Evolutionary conservation across 2,329 filamentous ascomycete genomes (phyloP).

Genomic region (Penicillium digitatum): DNA sequence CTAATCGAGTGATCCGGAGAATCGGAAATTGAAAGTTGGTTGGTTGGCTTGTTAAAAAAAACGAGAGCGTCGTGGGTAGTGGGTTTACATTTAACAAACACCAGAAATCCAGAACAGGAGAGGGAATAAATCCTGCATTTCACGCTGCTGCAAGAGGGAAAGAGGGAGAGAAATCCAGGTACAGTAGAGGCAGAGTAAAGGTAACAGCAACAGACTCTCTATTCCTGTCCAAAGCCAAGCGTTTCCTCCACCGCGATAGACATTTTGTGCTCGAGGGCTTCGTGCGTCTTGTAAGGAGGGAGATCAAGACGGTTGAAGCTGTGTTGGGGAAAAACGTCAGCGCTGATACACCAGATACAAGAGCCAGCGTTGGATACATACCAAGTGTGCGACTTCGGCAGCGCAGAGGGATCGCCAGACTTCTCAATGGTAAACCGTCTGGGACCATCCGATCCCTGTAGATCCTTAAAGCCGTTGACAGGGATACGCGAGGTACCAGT

Average conservation of each 20-base stretch:
- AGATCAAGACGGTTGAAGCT: conserved; percentile 98
- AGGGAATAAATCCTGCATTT: conserved; percentile 9
- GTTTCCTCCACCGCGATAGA: conserved; percentile 98
- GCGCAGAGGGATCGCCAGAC: conserved; percentile 80
- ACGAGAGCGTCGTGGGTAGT: conserved; percentile 8
- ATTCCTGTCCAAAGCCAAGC: conserved; percentile 98
- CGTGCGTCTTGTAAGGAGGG: conserved; percentile 84
- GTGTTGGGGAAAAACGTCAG: conserved; percentile 22
- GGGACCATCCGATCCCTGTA: conserved; percentile 94
- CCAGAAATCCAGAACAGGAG: conserved; percentile 7
- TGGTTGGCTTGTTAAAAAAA: not conserved
- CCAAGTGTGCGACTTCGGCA: conserved; percentile 98
- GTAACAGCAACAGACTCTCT: conserved; percentile 36
- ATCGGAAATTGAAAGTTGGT: not conserved
- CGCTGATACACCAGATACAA: not conserved
- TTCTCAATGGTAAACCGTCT: conserved; percentile 97
- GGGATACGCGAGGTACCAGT: conserved; percentile 97
- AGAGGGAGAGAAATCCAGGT: conserved; percentile 3
- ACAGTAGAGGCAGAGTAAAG: conserved; percentile 4
- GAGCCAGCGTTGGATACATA: conserved; percentile 49
- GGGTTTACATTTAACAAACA: conserved; percentile 12
- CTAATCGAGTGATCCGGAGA: not conserved
- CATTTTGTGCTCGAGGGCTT: conserved; percentile 80
- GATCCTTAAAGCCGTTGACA: conserved; percentile 98
- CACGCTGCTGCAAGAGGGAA: not conserved